Conservation (phyloP, 1,284 basidiomycete species). For the Rhodofomes roseus region DNA sequence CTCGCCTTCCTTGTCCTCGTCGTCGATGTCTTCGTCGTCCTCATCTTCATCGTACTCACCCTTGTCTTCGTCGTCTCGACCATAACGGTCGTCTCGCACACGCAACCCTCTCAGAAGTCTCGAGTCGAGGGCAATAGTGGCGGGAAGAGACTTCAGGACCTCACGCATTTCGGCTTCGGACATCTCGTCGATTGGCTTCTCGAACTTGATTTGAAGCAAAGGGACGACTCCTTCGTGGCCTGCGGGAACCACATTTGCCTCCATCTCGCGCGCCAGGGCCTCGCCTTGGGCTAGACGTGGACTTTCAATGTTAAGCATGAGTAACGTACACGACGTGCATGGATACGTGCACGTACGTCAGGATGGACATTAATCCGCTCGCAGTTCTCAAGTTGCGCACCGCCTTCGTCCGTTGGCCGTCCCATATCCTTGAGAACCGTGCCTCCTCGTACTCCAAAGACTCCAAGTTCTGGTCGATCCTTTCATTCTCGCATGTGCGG, state of each 20-base stretch:
- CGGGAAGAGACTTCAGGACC: constrained; percentile 14
- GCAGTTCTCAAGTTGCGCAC: neutral
- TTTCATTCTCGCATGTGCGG: neutral
- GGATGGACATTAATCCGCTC: neutral
- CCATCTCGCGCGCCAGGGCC: neutral
- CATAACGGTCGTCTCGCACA: neutral
- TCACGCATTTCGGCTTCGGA: constrained; percentile 16
- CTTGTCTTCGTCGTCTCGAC: neutral
- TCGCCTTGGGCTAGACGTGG: neutral
- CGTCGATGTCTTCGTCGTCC: neutral
- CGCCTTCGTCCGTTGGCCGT: neutral
- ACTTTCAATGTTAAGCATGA: neutral
- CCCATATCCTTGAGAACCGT: neutral
- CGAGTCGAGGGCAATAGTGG: constrained; percentile 9
- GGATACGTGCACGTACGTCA: neutral
- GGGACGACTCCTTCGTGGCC: neutral
- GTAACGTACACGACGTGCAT: neutral
- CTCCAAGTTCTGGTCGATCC: neutral
- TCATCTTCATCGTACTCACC: neutral
- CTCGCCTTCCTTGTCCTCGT: neutral
- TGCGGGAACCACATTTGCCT: neutral
- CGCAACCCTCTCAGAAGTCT: neutral
- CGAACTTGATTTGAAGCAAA: neutral
- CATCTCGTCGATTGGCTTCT: constrained; percentile 15
- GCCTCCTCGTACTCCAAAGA: neutral